These are phyloP conservation scores for Lagenidium sp. DNA, from an alignment of 352 stramenopile genomes.

Conservation along the genomic window DNA sequence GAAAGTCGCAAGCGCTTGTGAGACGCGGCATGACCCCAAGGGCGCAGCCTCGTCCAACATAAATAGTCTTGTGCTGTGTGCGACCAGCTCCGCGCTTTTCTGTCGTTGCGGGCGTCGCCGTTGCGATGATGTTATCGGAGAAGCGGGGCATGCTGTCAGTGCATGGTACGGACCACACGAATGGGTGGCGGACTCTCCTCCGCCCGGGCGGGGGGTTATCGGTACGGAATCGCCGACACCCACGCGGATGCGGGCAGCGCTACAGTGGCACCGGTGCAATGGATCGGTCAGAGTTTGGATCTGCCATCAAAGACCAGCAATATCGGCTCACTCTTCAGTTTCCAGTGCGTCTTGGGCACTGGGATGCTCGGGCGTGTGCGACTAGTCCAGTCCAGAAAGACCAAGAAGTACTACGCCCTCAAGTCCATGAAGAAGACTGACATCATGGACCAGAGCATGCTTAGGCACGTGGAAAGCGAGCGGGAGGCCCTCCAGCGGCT, in stretches of 20 bases:
- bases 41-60: too few relatives aligned
- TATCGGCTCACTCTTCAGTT: conserved; percentile 43
- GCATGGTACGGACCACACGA: background rate
- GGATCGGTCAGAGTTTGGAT: conserved; percentile 43
- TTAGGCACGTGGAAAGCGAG: conserved; percentile 42
- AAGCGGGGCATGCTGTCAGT: background rate
- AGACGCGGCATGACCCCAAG: too few relatives aligned
- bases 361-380: conserved; percentile 68
- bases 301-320: conserved; percentile 45
- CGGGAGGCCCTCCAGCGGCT: conserved; percentile 34
- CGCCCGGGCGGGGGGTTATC: background rate
- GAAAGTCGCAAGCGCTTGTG: too few relatives aligned
- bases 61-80: too few relatives aligned
- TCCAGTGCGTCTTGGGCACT: conserved; percentile 50
- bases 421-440: conserved; percentile 73
- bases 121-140: too few relatives aligned
- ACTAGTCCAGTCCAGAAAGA: conserved; percentile 47
- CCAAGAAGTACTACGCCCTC: conserved; percentile 52
- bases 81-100: too few relatives aligned
- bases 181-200: conserved; percentile 12
- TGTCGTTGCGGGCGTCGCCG: too few relatives aligned
- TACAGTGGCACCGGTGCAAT: too few relatives aligned
- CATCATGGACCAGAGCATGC: conserved; percentile 45
- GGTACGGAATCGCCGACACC: conserved; percentile 4
- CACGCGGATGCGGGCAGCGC: too few relatives aligned